Evolutionary conservation across 306 rosid genomes (phyloP), one percentile per base, ranked within the genome.

Genomic region (Prunus padus): DNA sequence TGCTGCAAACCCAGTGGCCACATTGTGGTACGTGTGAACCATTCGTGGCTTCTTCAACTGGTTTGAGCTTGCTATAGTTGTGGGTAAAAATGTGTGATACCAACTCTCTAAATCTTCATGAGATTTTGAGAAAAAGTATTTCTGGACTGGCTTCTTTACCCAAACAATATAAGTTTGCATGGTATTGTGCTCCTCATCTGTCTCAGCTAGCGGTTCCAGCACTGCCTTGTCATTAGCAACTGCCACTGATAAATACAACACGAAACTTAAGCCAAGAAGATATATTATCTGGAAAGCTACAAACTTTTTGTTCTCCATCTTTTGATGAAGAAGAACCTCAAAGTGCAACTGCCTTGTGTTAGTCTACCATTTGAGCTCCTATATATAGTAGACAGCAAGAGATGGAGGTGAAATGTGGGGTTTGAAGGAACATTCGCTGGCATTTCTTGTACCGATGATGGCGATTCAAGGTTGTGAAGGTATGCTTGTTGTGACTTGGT

Each of bases 1-100:
- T 62, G 90, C 96, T 6, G 94, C 88, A 77, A 92, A 90, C 9
- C 94, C 98, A 51, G 86, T 82, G 59, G 79, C 60, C 69, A 90
- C 92, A 26, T 87, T 75, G 15, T 25, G 54, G 63, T 88, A 92
- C 2, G 89, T 57, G 55, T 90, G 79, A 46, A 88, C 77, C 62
- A 87, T 26, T 8, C 51, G 79, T 3, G 83, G 79, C 12, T 77
- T 79, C 59, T 25, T 23, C 55, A 22, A 3, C 66, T 68, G 55
- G 42, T 79, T 20, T 0, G 74, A 74, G 80, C 81, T 72, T 76
- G 61, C 72, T 23, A n/a, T 20, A 1, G 79, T 74, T 0, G 76
- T 44, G 1, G 96, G 89, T 78, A 88, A 71, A 81, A 91, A 88
- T 42, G 93, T 83, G 1, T n/a, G 79, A 28, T 91, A 78, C 91